Evolutionary conservation across 2,329 filamentous ascomycete species (phyloP), one percentile per base, ranked within the genome.

Genomic region (Sclerotinia nivalis): DNA sequence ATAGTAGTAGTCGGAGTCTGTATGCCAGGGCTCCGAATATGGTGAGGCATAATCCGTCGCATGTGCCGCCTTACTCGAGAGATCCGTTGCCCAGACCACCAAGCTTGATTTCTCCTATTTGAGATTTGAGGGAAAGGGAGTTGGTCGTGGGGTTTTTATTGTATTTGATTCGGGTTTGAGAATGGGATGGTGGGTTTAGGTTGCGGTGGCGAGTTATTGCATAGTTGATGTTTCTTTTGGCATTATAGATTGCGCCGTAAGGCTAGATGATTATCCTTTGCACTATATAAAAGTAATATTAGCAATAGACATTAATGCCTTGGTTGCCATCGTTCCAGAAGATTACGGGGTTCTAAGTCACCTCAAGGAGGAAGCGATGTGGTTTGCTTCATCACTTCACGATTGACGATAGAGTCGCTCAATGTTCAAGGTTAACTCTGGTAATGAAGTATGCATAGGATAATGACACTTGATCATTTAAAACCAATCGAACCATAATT

Each of bases 31-130:
- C 20, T 12, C 45, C 28, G 15, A 52, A 31, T 60, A 25, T 68
- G 66, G 5, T 18, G 20, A 60, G 54, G 10, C 15, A 22, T 34
- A 22, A 50, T 50, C 43, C 22, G 22, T 43, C 66, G 9, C 55
- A n/a, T 50, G 66, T 34, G 31, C 55, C 55, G 5, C 55, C 55
- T 8, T 60, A 68, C n/a, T 52, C 22, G 43, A 60, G 66, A 18
- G 31, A 67, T 40, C 31, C 31, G 1, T 20, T n/a, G n/a, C 49
- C 43, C 43, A 52, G 66, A 20, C 20, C 45, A 1, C 20, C 15
- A 2, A 68, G 28, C 7, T 55, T 43, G 2, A 55, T 68, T 22
- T 68, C 45, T 28, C 66, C 55, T 34, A 43, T 60, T 31, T 68
- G 20, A 58, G n/a, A 40, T 47, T 4, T 37, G 20, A n/a, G 9